Conservation (phyloP, 176 grass and related monocot species). For the Luzula sylvatica region DNA sequence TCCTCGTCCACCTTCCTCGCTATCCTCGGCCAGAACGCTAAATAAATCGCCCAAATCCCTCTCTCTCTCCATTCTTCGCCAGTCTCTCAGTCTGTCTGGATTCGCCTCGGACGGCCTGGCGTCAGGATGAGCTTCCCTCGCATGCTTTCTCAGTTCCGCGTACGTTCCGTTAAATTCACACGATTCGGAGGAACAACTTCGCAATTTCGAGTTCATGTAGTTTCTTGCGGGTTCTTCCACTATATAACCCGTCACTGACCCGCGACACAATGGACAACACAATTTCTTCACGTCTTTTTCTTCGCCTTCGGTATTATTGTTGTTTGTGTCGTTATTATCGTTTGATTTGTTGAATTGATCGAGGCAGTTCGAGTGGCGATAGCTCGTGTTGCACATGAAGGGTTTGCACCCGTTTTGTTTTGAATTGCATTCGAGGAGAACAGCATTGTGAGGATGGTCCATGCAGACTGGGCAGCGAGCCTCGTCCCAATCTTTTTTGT, state of each 20-base stretch:
- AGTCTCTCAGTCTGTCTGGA: conserved; percentile 24
- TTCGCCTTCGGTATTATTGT: neutral
- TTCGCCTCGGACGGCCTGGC: conserved; percentile 30
- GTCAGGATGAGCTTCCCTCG: conserved; percentile 22
- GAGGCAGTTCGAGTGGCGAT: conserved; percentile 26
- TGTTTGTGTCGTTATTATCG: neutral
- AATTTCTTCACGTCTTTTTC: conserved; percentile 12
- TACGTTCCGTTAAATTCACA: conserved; percentile 35
- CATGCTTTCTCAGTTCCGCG: conserved; percentile 26
- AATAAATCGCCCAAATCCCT: conserved; percentile 28
- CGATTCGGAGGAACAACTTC: conserved; percentile 26
- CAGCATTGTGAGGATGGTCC: conserved; percentile 28
- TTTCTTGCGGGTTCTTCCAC: conserved; percentile 28
- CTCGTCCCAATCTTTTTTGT: conserved; percentile 19
- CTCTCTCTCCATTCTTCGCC: conserved; percentile 26
- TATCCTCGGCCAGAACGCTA: conserved; percentile 17
- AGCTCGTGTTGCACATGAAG: conserved; percentile 27
- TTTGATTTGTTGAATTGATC: conserved; percentile 20
- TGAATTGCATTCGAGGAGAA: conserved; percentile 21
- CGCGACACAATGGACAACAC: conserved; percentile 33
- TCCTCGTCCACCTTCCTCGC: neutral
- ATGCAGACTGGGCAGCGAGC: conserved; percentile 22
- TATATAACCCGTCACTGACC: conserved; percentile 18
- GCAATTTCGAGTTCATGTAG: conserved; percentile 31
- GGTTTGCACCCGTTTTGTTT: conserved; percentile 15